Conservation (phyloP, 2,329 filamentous ascomycete genomes). For the Leptographium flavum region DNA sequence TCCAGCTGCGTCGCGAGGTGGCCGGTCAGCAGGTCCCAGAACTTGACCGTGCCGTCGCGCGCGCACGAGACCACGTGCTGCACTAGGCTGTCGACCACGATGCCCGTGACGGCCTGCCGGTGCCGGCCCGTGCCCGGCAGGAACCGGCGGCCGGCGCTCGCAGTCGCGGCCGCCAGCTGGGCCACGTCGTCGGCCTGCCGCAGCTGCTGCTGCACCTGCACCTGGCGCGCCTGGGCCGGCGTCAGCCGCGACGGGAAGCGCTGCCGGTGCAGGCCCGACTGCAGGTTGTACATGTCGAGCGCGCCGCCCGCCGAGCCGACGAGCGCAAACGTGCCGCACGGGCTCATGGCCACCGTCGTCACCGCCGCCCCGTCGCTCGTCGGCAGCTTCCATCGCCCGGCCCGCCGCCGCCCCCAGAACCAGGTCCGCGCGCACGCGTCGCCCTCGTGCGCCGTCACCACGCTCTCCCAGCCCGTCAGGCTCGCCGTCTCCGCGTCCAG, state of each 20-base stretch:
- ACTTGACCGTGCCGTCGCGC: constrained; percentile 85
- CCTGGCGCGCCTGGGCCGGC: constrained; percentile 61
- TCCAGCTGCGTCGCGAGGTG: constrained; percentile 66
- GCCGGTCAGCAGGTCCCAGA: constrained; percentile 90
- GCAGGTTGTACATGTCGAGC: constrained; percentile 92
- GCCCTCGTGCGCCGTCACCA: constrained; percentile 80
- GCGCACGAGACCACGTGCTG: constrained; percentile 74
- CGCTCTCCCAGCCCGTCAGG: constrained; percentile 90
- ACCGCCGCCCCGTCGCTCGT: constrained; percentile 76
- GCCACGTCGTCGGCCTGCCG: constrained; percentile 25
- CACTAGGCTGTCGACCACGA: constrained; percentile 83
- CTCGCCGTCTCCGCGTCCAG: constrained; percentile 55
- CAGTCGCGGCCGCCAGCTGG: constrained; percentile 14
- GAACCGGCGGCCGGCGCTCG: too few relatives aligned
- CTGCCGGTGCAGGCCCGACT: constrained; percentile 80
- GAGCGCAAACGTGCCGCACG: constrained; percentile 86
- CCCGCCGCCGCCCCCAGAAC: constrained; percentile 94
- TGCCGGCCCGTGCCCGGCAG: constrained; percentile 53
- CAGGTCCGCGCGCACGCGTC: constrained; percentile 82
- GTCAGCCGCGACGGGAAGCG: constrained; percentile 72
- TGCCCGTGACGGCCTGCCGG: constrained; percentile 66
- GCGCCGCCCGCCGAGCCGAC: constrained; percentile 72
- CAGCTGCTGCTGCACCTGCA: constrained; percentile 53
- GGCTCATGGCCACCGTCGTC: constrained; percentile 72
- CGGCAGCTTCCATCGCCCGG: constrained; percentile 83